These are phyloP conservation scores for Paraconiothyrium sp. DNA, from an alignment of 2,329 filamentous ascomycete genomes.

Conservation along the genomic window DNA sequence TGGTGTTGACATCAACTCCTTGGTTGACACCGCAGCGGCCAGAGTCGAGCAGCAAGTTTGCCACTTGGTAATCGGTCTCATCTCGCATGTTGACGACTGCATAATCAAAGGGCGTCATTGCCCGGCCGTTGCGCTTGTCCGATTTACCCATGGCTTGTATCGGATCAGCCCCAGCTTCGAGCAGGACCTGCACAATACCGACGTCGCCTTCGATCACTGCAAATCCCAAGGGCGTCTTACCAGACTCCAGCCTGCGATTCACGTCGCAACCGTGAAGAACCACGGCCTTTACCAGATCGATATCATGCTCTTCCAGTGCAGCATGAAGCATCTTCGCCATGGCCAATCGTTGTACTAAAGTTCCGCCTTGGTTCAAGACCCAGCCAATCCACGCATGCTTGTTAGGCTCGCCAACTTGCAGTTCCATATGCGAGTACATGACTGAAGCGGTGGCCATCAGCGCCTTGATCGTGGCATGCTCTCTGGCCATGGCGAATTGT, in stretches of 20 bases:
- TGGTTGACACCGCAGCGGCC: conserved; percentile 28
- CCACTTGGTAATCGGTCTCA: conserved; percentile 21
- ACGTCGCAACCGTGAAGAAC: conserved; percentile 25
- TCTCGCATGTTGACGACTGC: conserved; percentile 24
- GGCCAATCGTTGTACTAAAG: conserved; percentile 26
- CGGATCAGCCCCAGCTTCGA: conserved; percentile 28
- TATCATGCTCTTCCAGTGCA: conserved; percentile 23
- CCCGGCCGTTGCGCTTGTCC: not conserved
- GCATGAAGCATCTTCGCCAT: conserved; percentile 27
- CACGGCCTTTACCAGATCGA: conserved; percentile 25
- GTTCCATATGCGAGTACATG: conserved; percentile 24
- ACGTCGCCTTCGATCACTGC: conserved; percentile 23
- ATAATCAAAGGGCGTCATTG: conserved; percentile 23
- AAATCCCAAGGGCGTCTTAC: conserved; percentile 24
- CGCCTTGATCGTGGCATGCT: conserved; percentile 19
- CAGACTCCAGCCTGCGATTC: conserved; percentile 22
- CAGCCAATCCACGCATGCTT: conserved; percentile 32
- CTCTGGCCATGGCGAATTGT: conserved; percentile 29
- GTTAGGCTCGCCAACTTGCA: not conserved
- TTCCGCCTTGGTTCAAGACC: conserved; percentile 31
- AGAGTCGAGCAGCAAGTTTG: conserved; percentile 26
- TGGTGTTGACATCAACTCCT: conserved; percentile 19
- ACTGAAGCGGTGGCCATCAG: conserved; percentile 24
- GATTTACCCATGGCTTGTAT: conserved; percentile 8
- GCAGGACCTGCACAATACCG: conserved; percentile 25